phyloP scores from a whole-genome alignment of 2,329 filamentous ascomycete species.

The Neospermospora avenae region DNA sequence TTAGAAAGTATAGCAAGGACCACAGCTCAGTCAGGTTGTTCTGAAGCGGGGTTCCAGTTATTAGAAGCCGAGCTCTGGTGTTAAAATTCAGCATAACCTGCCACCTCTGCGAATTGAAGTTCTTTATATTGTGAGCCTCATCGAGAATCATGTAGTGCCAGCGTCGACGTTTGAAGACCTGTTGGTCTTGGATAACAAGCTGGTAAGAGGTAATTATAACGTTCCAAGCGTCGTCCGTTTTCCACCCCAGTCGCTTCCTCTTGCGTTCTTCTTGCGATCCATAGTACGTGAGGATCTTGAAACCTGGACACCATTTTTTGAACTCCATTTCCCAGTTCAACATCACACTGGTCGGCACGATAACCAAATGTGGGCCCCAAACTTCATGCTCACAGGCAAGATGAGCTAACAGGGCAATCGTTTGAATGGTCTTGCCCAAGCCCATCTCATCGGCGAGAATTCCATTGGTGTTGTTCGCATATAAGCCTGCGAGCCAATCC shows the following conservation, averaged over 20 bases:
- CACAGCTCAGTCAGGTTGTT: conserved; percentile 96
- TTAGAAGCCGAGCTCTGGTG: conserved; percentile 77
- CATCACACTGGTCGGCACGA: conserved; percentile 97
- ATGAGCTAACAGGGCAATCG: conserved; percentile 89
- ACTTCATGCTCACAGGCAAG: conserved; percentile 85
- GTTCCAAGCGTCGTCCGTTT: conserved; percentile 90
- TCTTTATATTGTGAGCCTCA: conserved; percentile 99
- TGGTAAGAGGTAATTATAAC: conserved; percentile 98
- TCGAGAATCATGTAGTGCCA: conserved; percentile 99
- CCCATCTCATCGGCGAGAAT: conserved; percentile 99
- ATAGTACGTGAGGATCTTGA: conserved; percentile 97
- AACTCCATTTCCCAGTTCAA: conserved; percentile 99
- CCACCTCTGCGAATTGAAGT: conserved; percentile 97
- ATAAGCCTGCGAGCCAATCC: conserved; percentile 93
- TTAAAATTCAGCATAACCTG: conserved; percentile 93
- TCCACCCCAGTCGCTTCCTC: conserved; percentile 89
- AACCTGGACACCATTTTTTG: conserved; percentile 97
- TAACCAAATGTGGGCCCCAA: conserved; percentile 94
- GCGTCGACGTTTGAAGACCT: conserved; percentile 84
- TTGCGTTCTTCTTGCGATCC: conserved; percentile 90
- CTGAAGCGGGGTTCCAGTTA: conserved; percentile 93
- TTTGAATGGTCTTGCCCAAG: conserved; percentile 96
- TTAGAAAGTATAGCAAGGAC: conserved; percentile 94
- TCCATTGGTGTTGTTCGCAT: conserved; percentile 89
- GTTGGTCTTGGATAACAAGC: conserved; percentile 88